Base-by-base conservation (phyloP, 257 asterid species). In the Thymus mandschuricus region DNA sequence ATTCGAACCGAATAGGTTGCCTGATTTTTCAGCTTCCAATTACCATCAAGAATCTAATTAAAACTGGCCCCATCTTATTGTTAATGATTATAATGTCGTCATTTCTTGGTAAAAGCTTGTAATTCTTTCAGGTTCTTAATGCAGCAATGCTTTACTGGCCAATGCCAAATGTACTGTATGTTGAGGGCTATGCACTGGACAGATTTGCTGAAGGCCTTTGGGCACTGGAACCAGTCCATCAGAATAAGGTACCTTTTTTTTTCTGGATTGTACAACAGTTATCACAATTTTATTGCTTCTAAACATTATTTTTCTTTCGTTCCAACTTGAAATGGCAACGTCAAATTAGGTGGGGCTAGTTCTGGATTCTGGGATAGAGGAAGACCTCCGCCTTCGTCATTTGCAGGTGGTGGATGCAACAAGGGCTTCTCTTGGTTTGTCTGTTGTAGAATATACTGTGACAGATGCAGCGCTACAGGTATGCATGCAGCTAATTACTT, bases 101-200 rank as follows among this genome's bases (percentile, higher is more conserved):
- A 38, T 64, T 78, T 76, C 69, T 38, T 65, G 46, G 77, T 79
- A 51, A 75, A 72, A 79, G 57, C 64, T 46, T 74, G 69, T 77
- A 75, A 79, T 78, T 71, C 71, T 78, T 79, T 33, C 96, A 90
- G 98, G 98, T 92, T 83, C 97, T 92, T 75, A 92, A 92, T 92
- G 98, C 98, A 73, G 97, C 97, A 77, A 87, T 89, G 97, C 96
- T 92, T 65, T 92, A 90, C 74, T 92, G 97, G 98, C 96, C 98
- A 40, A 87, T 92, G 92, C 81, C 94, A 0, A 88, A 92, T 81
- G 90, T 87, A 4, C 77, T 88, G 8, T 92, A 92, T 63, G 98
- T 92, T 67, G 98, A 92, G 83, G 98, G 98, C 27, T 92, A 87
- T 74, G 98, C 98, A 34, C 86, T 92, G 52, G 96, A 92, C 81